phyloP scores from a whole-genome alignment of 2,329 filamentous ascomycete genomes.

The Botryosphaeria dothidea region DNA sequence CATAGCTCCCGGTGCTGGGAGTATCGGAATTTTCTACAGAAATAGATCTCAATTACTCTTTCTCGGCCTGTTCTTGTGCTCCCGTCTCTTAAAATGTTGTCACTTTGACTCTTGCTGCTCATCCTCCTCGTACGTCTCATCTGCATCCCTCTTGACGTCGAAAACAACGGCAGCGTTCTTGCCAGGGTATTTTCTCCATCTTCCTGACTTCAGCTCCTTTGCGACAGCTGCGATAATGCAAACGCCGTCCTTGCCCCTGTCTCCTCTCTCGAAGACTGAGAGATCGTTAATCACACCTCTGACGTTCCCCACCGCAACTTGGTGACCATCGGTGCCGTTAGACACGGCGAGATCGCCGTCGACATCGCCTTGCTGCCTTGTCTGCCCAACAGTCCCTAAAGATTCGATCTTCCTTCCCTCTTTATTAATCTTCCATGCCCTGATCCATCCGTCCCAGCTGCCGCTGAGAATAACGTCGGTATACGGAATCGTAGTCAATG shows the following conservation, averaged over 20 bases:
- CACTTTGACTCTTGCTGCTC: background rate
- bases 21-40: background rate
- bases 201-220: constrained; percentile 80
- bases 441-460: constrained; percentile 89
- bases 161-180: constrained; percentile 88
- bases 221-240: constrained; percentile 85
- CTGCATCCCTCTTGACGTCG: constrained; percentile 62
- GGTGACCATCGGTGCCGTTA: constrained; percentile 21
- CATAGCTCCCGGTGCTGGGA: background rate
- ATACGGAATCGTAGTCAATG: constrained; percentile 81
- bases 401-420: constrained; percentile 66
- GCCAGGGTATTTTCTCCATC: constrained; percentile 67
- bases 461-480: constrained; percentile 88
- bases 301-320: constrained; percentile 38
- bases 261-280: constrained; percentile 80
- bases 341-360: constrained; percentile 19
- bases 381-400: constrained; percentile 64
- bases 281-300: constrained; percentile 87
- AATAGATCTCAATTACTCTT: background rate
- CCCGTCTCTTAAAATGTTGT: background rate
- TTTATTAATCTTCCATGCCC: constrained; percentile 76
- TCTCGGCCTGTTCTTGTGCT: background rate
- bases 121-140: constrained; percentile 20
- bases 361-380: background rate
- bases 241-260: constrained; percentile 70